Evolutionary conservation across 108 stramenopile genomes (phyloP).

Genomic region (Aurantiochytrium sp.): DNA sequence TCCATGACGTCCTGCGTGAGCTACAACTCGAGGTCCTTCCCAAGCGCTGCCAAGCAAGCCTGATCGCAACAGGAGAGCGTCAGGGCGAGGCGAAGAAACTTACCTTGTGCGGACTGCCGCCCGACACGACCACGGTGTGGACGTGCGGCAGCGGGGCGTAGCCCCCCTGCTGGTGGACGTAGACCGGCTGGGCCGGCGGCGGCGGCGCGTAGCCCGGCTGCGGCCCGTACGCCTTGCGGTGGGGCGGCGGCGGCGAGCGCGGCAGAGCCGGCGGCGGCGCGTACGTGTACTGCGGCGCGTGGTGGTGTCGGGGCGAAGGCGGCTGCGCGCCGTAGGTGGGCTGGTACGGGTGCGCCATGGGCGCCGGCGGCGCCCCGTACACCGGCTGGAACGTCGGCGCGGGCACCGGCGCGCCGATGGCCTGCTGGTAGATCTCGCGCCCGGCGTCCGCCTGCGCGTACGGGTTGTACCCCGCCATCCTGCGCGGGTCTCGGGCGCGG

Average conservation of each 20-base stretch:
- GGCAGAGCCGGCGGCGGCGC: not conserved
- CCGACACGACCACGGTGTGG: not conserved
- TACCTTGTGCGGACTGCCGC: not conserved
- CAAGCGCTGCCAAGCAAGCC: too few relatives aligned
- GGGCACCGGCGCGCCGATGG: not conserved
- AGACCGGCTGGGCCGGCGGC: not conserved
- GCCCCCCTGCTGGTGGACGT: not conserved
- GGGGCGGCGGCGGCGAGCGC: not conserved
- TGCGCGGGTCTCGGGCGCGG: too few relatives aligned
- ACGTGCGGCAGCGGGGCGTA: not conserved
- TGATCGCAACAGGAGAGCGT: too few relatives aligned
- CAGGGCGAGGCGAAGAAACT: not conserved
- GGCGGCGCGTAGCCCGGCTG: not conserved
- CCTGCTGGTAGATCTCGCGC: not conserved
- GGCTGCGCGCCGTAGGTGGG: not conserved
- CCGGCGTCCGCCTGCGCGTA: not conserved
- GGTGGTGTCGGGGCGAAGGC: not conserved
- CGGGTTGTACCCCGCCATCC: conserved; percentile 1
- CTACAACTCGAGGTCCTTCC: too few relatives aligned
- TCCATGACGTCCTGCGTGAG: too few relatives aligned
- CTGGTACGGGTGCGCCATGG: not conserved
- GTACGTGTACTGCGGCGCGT: not conserved
- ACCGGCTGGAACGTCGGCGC: not conserved
- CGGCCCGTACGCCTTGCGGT: not conserved
- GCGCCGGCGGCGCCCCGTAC: not conserved